Base-by-base conservation (phyloP, 75 land plant genomes). In the Azolla pinnata region DNA sequence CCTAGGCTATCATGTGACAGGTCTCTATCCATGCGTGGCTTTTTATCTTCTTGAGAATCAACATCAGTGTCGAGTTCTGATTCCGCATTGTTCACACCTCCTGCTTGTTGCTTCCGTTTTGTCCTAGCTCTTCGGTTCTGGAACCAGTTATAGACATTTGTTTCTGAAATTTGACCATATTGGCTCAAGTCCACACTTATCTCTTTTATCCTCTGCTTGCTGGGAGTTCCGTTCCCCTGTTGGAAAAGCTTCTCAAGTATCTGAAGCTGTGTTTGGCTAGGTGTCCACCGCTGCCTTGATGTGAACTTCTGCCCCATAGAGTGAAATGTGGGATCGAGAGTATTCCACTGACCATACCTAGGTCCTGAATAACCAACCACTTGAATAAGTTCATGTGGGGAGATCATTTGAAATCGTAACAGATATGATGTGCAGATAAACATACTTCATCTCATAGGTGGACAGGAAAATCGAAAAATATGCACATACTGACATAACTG, bases 71-170 rank as follows among this genome's bases (percentile, higher is more conserved):
- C 83, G n/a, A 64, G 60, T 57, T 81, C 87, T 31, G 81, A 75
- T 45, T 77, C 81, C 2, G 52, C 71, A 53, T 33, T 72, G 47
- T 70, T 72, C 2, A 64, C 38, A 18, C 53, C 4, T 16, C 63
- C 46, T 30, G 30, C 33, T 24, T 66, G 66, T 50, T 87, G 96
- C 73, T 90, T 90, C 51, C 92, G 61, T 57, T 90, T 90, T 12
- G 92, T 72, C 7, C 96, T 73, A 10, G 96, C 96, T 48, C 90
- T 76, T 61, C 96, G 67, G 60, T 90, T 90, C 58, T 90, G 96
- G 65, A 90, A 90, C 96, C 96, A 90, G 35, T 90, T 90, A 44
- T 87, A 90, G 14, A 90, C 96, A 70, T 90, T 90, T 9, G 96
- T 69, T 68, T 90, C 96, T 12, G 96, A 81, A 19, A 90, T 83